Conservation (phyloP, 2,329 filamentous ascomycete genomes). For the Elsinoe fawcettii region DNA sequence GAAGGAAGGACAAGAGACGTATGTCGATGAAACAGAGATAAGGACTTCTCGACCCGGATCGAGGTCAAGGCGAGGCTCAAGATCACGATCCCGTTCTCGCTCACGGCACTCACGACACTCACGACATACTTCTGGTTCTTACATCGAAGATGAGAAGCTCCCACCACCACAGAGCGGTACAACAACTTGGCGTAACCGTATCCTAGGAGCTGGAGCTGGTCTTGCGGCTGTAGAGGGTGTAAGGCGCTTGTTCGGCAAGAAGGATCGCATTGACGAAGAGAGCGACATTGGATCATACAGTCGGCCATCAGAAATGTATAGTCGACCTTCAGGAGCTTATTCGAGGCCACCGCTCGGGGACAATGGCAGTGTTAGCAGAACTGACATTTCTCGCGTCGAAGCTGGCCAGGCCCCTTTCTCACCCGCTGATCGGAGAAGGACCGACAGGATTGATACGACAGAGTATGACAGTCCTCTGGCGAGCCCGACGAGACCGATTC, state of each 20-base stretch:
- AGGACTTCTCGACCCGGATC: slow-evolving; percentile 21
- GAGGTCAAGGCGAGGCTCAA: slow-evolving; percentile 29
- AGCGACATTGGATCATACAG: slow-evolving; percentile 46
- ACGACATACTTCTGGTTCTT: slow-evolving; percentile 16
- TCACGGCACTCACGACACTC: slow-evolving; percentile 16
- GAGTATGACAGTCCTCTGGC: slow-evolving; percentile 4
- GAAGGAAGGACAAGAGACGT: slow-evolving; percentile 27
- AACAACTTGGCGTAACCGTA: slow-evolving; percentile 38
- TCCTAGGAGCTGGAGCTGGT: slow-evolving; percentile 40
- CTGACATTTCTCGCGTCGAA: slow-evolving; percentile 26
- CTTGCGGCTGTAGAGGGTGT: slow-evolving; percentile 33
- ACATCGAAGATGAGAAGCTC: slow-evolving; percentile 37
- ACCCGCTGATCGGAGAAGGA: slow-evolving; percentile 15
- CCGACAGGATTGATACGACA: slow-evolving; percentile 1
- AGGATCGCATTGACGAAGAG: slow-evolving; percentile 44
- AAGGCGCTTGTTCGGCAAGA: slow-evolving; percentile 50
- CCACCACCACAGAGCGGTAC: slow-evolving; percentile 20
- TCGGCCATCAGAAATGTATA: slow-evolving; percentile 18
- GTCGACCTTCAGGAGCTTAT: slow-evolving; percentile 38
- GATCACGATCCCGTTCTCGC: slow-evolving; percentile 3
- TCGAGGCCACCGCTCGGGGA: slow-evolving; percentile 40
- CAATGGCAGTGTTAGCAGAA: slow-evolving; percentile 32
- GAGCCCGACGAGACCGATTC: neutral
- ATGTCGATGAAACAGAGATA: slow-evolving; percentile 40
- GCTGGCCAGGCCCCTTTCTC: slow-evolving; percentile 18